These are phyloP conservation scores for Cylindrotheca closterium DNA, from an alignment of 108 stramenopile species.

Conservation along the genomic window DNA sequence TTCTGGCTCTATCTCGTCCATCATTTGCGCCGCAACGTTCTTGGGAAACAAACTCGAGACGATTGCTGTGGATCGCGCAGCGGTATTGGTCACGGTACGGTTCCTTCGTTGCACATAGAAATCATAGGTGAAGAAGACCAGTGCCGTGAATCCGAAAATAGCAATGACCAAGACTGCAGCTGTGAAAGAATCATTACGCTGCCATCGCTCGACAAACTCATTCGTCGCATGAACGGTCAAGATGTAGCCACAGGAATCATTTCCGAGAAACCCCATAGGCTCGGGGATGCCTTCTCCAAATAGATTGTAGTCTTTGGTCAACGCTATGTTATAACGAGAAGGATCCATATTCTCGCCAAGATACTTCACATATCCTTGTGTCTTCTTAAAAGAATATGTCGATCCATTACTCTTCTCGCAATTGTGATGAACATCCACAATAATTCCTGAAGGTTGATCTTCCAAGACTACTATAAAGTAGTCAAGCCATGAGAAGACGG, in stretches of 20 bases:
- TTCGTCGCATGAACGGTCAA: no score
- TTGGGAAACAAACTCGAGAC: slow-evolving; percentile 32
- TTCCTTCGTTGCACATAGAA: slow-evolving; percentile 30
- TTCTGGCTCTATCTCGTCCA: neutral
- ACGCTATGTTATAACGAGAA: no score
- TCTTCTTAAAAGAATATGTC: no score
- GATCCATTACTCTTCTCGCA: no score
- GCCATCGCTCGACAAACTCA: no score
- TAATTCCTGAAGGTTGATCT: neutral
- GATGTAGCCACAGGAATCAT: no score
- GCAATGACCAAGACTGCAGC: slow-evolving; percentile 7
- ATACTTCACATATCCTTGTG: no score
- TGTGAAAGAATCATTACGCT: no score
- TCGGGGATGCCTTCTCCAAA: no score
- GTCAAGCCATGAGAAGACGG: slow-evolving; percentile 15
- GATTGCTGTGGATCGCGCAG: slow-evolving; percentile 22
- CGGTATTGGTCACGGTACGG: slow-evolving; percentile 16
- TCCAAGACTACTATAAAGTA: slow-evolving; percentile 20
- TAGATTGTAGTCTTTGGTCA: slow-evolving; percentile 2
- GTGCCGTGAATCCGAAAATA: slow-evolving; percentile 20
- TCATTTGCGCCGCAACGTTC: slow-evolving; percentile 10
- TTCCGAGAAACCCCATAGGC: no score
- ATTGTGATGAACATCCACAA: slow-evolving; percentile 14
- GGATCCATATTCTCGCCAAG: slow-evolving; percentile 4
- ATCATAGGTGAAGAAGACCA: slow-evolving; percentile 26